Evolutionary conservation across 306 rosid genomes (phyloP), one percentile per base, ranked within the genome.

Genomic region (Prunus armeniaca): DNA sequence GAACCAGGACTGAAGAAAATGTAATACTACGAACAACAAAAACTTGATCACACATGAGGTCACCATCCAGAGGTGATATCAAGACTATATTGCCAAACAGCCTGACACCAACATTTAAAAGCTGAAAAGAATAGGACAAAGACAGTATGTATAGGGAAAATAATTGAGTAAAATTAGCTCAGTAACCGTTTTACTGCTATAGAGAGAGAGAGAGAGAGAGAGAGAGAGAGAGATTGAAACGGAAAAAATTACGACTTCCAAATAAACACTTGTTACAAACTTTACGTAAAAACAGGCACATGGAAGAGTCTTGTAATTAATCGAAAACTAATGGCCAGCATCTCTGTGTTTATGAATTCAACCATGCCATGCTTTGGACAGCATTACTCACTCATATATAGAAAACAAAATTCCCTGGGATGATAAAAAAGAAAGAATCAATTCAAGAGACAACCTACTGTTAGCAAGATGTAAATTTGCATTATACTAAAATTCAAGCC

Each of bases 21-120:
- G 67, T 38, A 61, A 60, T 30, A 43, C 34, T 19, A 9, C 43
- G 49, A 20, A 46, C 14, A 64, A 27, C 34, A 43, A 18, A 49
- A 25, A 46, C 65, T 72, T 67, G 69, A 81, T 88, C 98, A 91
- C 93, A 94, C 98, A 94, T 91, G 87, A 94, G 88, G 81, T 87
- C 94, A 66, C 85, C 88, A 73, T 86, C 96, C 75, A 84, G 88
- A 79, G 88, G 88, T 49, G 88, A 86, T 85, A 82, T 94, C 98
- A 82, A 80, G 69, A 51, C 84, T 84, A 81, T 85, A 83, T 78
- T 90, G 97, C 93, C 93, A 91, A 66, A 91, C 93, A 85, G 98
- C 98, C 86, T 91, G 96, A 85, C 98, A 91, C 98, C 98, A 94
- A 88, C 96, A 91, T 85, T 94, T 94, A 74, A 94, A 86, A 82